phyloP scores from a whole-genome alignment of 2,329 filamentous ascomycete genomes.

The Beauveria varroae region DNA sequence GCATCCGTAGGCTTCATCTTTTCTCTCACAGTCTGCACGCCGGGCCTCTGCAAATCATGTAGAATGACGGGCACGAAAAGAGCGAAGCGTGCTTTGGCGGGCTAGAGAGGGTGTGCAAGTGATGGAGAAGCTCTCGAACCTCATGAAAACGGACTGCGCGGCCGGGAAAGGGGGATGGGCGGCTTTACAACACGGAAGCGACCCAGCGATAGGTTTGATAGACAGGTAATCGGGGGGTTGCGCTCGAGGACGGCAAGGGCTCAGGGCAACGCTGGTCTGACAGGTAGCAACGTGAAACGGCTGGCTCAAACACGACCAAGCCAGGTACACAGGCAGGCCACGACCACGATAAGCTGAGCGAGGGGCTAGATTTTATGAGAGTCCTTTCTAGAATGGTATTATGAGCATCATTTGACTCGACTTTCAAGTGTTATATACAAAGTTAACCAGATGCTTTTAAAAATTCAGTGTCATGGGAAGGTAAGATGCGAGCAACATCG shows the following conservation, averaged over 20 bases:
- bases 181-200: neutral
- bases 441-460: neutral
- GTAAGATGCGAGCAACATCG: neutral
- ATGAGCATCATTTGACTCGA: neutral
- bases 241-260: neutral
- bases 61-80: neutral
- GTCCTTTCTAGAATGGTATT: no score
- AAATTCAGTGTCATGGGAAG: neutral
- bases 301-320: conserved; percentile 7
- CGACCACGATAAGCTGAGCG: neutral
- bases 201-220: neutral
- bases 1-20: conserved; percentile 22
- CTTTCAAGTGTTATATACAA: neutral
- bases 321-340: neutral
- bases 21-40: neutral
- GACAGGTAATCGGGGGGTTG: neutral
- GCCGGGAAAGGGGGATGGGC: neutral
- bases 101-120: neutral
- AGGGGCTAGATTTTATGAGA: neutral
- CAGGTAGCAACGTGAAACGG: conserved; percentile 9
- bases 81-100: neutral
- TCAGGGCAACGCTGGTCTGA: conserved; percentile 3
- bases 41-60: neutral
- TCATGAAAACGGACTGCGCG: neutral
- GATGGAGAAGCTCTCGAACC: neutral